Percentiles rank a stretch among this genome's conserved stretches.
Evolutionary conservation across 768 basidiomycete genomes (phyloP).

Genomic region (Pisolithus microcarpus): DNA sequence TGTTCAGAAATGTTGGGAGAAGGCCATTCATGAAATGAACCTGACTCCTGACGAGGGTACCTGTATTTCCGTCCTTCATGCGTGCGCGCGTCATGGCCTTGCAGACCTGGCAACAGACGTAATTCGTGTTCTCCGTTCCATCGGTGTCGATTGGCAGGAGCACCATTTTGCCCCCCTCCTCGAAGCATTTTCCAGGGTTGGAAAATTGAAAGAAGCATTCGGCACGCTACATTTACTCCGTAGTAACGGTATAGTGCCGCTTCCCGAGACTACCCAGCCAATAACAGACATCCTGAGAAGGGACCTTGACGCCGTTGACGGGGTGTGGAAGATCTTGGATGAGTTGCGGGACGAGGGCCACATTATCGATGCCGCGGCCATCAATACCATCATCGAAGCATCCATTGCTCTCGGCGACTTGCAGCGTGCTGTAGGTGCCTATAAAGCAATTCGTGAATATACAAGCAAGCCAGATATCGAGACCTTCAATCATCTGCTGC

Average conservation of each 20-base stretch:
- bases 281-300: slow-evolving; percentile 43
- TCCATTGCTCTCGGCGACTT: slow-evolving; percentile 56
- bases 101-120: slow-evolving; percentile 63
- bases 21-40: slow-evolving; percentile 43
- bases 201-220: slow-evolving; percentile 58
- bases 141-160: slow-evolving; percentile 49
- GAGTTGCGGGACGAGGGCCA: slow-evolving; percentile 48
- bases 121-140: slow-evolving; percentile 45
- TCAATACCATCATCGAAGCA: slow-evolving; percentile 64
- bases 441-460: slow-evolving; percentile 54
- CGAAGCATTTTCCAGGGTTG: slow-evolving; percentile 59
- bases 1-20: slow-evolving; percentile 54
- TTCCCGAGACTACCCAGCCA: slow-evolving; percentile 43
- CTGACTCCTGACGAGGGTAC: slow-evolving; percentile 69
- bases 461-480: slow-evolving; percentile 49
- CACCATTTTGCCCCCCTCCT: slow-evolving; percentile 73
- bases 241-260: slow-evolving; percentile 41
- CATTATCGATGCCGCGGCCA: slow-evolving; percentile 46
- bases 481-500: slow-evolving; percentile 64
- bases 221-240: slow-evolving; percentile 55
- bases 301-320: slow-evolving; percentile 51
- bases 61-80: slow-evolving; percentile 60
- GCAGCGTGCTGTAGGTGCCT: slow-evolving; percentile 71
- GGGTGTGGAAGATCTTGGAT: slow-evolving; percentile 57
- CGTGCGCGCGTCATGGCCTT: slow-evolving; percentile 67